Evolutionary conservation across 2,329 filamentous ascomycete genomes (phyloP).

Genomic region (Diplocarpon mali): DNA sequence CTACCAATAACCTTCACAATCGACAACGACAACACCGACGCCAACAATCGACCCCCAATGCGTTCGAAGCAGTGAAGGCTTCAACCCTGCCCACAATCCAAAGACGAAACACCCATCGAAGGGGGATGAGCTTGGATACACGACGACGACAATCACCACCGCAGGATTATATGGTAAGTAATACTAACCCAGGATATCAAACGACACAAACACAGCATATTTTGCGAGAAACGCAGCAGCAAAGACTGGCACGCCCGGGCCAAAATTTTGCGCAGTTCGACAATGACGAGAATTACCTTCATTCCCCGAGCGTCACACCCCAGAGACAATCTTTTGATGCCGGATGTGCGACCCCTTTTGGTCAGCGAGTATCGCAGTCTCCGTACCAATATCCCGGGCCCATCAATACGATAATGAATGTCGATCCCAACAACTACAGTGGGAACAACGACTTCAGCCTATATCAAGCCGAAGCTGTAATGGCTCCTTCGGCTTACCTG

Average conservation of each 20-base stretch:
- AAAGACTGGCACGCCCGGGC: constrained; percentile 73
- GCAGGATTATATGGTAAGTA: constrained; percentile 35
- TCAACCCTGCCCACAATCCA: constrained; percentile 50
- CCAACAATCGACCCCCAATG: constrained; percentile 75
- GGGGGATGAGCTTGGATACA: constrained; percentile 77
- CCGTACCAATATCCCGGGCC: constrained; percentile 29
- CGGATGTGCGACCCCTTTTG: constrained; percentile 30
- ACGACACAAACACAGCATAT: constrained; percentile 55
- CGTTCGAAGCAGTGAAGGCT: constrained; percentile 65
- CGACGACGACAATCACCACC: constrained; percentile 43
- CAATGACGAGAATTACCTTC: constrained; percentile 42
- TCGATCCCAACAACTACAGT: constrained; percentile 28
- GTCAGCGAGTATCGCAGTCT: constrained; percentile 10
- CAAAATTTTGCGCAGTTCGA: constrained; percentile 26
- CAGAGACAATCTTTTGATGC: constrained; percentile 42
- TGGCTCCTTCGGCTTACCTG: constrained; percentile 25
- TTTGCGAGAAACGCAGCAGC: constrained; percentile 85
- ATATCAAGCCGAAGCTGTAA: constrained; percentile 18
- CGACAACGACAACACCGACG: constrained; percentile 70
- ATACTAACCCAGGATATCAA: constrained; percentile 43
- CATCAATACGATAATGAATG: constrained; percentile 32
- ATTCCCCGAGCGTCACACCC: constrained; percentile 45
- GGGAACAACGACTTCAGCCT: constrained; percentile 25
- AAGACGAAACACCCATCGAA: constrained; percentile 53
- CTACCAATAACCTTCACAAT: constrained; percentile 59